A percentile compares a stretch with the other conserved stretches of the same genome.
These are phyloP conservation scores for Pichia phayaonensis DNA, from an alignment of 805 yeast species.

Conservation along the genomic window DNA sequence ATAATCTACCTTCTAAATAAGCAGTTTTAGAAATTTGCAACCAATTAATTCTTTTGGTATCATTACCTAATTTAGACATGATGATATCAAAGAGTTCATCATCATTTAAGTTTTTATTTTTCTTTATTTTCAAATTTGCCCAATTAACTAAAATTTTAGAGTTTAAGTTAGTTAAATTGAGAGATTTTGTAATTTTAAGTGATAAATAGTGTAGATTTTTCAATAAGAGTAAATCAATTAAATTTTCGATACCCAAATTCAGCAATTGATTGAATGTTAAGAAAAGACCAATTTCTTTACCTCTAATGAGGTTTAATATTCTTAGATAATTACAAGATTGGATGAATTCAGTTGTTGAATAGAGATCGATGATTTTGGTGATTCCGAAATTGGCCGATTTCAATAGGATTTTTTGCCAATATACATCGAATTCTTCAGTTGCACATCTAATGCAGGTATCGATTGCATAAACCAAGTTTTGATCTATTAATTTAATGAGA, in stretches of 20 bases:
- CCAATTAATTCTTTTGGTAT: slow-evolving; percentile 39
- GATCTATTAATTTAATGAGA: slow-evolving; percentile 50
- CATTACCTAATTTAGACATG: slow-evolving; percentile 35
- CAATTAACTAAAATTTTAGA: slow-evolving; percentile 56
- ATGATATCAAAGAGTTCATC: slow-evolving; percentile 46
- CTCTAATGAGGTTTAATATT: slow-evolving; percentile 62
- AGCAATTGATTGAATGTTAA: slow-evolving; percentile 52
- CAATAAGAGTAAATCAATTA: slow-evolving; percentile 50
- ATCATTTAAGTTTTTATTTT: slow-evolving; percentile 49
- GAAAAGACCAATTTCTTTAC: slow-evolving; percentile 58
- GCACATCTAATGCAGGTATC: slow-evolving; percentile 68
- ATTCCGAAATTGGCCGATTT: slow-evolving; percentile 87
- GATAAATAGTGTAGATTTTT: slow-evolving; percentile 58
- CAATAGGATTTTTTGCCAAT: slow-evolving; percentile 72
- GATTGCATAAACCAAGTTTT: slow-evolving; percentile 50
- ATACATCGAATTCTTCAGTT: slow-evolving; percentile 64
- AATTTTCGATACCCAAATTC: slow-evolving; percentile 43
- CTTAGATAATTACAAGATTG: slow-evolving; percentile 53
- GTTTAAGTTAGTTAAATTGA: slow-evolving; percentile 37
- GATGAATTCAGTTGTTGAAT: slow-evolving; percentile 56
- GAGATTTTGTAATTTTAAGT: slow-evolving; percentile 48
- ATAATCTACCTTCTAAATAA: slow-evolving; percentile 71
- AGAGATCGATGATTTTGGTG: slow-evolving; percentile 39
- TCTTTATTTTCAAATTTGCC: slow-evolving; percentile 67
- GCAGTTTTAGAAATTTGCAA: slow-evolving; percentile 57